phyloP scores from a whole-genome alignment of 2,329 filamentous ascomycete species.

The Pleoardoris graminearum region DNA sequence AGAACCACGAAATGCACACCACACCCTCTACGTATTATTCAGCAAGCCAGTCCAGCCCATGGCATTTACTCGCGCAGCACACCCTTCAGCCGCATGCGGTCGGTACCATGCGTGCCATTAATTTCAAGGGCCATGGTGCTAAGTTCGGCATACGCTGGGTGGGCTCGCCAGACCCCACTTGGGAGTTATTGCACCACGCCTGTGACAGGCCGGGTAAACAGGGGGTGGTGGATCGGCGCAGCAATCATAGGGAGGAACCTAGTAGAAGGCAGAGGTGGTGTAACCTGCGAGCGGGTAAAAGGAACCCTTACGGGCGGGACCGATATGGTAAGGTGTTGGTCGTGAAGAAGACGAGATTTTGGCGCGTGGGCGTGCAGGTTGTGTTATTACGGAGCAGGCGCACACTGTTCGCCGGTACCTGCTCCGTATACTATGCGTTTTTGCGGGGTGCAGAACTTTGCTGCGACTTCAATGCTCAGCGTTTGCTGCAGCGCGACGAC shows the following conservation, averaged over 20 bases:
- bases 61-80: constrained; percentile 5
- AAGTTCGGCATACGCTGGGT: constrained; percentile 5
- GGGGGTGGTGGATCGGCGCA: neutral
- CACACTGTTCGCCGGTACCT: constrained; percentile 8
- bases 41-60: constrained; percentile 20
- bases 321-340: neutral
- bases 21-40: constrained; percentile 26
- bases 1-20: neutral
- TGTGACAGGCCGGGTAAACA: constrained; percentile 13
- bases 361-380: neutral
- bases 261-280: neutral
- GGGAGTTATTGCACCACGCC: constrained; percentile 8
- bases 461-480: constrained; percentile 14
- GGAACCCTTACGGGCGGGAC: constrained; percentile 1
- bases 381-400: constrained; percentile 3
- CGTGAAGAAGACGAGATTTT: neutral
- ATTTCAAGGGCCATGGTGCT: neutral
- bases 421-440: constrained; percentile 19
- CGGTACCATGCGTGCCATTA: constrained; percentile 3
- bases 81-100: constrained; percentile 10
- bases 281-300: constrained; percentile 6
- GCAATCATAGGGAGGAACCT: neutral
- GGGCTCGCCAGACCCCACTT: constrained; percentile 11
- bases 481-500: neutral
- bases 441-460: constrained; percentile 16